Evolutionary conservation across 2,329 filamentous ascomycete genomes (phyloP), one percentile per base, ranked within the genome.

Genomic region (Penicillium sp.): DNA sequence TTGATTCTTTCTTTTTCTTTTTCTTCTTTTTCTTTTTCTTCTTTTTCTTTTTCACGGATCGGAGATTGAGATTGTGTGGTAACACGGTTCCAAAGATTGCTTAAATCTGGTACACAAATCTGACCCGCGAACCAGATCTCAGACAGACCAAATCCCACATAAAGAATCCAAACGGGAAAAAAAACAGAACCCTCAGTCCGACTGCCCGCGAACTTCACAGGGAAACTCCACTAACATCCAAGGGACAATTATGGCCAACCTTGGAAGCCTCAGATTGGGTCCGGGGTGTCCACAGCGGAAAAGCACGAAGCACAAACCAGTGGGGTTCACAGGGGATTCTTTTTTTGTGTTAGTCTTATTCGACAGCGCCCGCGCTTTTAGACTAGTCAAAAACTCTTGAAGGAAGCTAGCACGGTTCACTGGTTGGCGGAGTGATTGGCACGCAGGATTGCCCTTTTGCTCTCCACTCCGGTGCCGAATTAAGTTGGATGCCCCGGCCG

Each of bases 271-370:
- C 13, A 48, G 56, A 63, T 61, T 65, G 59, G 64, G 62, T 62
- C 57, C 57, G 48, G 50, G 56, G 57, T 56, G 57, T 55, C 62
- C 63, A 66, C 63, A 58, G 37, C 57, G 62, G 62, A 54, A 59
- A 49, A 50, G 46, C 54, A 54, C 39, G 7, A 42, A 42, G 39
- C 39, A 49, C 59, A 66, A 66, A 65, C 64, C 47, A 42, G 64
- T 65, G 64, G 64, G 64, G 64, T 50, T 55, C 25, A 10, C 29
- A 21, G 50, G 35, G 47, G n/a, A 42, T 7, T 39, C 8, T 39
- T 39, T 42, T 8, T 13, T 23, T 23, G 3, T 4, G 37, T 6
- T 16, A 23, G 13, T 42, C 11, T 23, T 42, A 39, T 39, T 39
- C 9, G 39, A 11, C 39, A 21, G n/a, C n/a, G 10, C n/a, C n/a